Evolutionary conservation across 352 stramenopile genomes (phyloP), one percentile per base, ranked within the genome.

Genomic region (Globisporangium okanoganense): DNA sequence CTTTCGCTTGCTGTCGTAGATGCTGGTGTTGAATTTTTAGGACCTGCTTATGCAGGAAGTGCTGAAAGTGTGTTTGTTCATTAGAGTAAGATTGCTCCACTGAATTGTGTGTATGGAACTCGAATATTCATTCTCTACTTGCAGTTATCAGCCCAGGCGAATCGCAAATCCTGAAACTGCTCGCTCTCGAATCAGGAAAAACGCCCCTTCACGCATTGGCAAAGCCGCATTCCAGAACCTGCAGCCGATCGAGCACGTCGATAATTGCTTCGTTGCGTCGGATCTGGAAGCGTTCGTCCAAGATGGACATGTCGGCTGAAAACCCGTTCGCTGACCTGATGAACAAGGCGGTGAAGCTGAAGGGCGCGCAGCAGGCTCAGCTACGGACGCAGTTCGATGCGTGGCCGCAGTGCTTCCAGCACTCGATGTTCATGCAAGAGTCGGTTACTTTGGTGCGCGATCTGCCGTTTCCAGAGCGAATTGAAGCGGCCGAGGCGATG

Each of bases 351-450:
- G 85, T 92, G 14, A 93, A 92, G 78, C 69, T 95, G 18, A 95
- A 95, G 61, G 79, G 80, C 5, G 77, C 82, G 13, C 85, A 95
- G 44, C 85, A 95, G 76, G 81, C 83, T 6, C 79, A 92, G 51
- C 64, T 95, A 20, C 85, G 84, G 3, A 85, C 78, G 5, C 54
- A 73, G 20, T 93, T 82, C 52, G 85, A 93, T 56, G 73, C 79
- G 31, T 95, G 83, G 85, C 82, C 85, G 35, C 78, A 88, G 62
- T 92, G 92, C 62, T 91, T 95, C 38, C 85, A 95, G 72, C 83
- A 93, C 59, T 93, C 85, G 18, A 78, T 95, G 64, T 95, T 95
- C 58, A 92, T 95, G 82, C 78, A 92, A 52, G 79, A 93, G 27
- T 90, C 76, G 0, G 81, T 93, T 14, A 66, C 72, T 14, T 73